Evolutionary conservation across 2,329 filamentous ascomycete genomes (phyloP).

Genomic region (Pseudogymnoascus sp.): DNA sequence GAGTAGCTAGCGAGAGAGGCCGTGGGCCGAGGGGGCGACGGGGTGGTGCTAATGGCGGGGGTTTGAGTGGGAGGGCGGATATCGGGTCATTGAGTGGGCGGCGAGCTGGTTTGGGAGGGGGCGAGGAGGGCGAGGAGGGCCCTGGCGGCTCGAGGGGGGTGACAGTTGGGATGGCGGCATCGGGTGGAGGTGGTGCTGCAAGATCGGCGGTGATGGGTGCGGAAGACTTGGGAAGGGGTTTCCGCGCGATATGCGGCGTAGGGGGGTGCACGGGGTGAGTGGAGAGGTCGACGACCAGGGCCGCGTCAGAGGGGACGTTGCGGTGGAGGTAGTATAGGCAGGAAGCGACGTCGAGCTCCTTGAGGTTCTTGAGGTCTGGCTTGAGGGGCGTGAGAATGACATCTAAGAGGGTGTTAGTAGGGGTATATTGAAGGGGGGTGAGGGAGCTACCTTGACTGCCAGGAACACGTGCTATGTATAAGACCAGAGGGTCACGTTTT

Average conservation of each 20-base stretch:
- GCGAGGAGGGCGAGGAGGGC: not conserved
- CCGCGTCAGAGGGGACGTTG: slow-evolving; percentile 50
- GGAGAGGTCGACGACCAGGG: slow-evolving; percentile 18
- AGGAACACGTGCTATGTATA: slow-evolving; percentile 91
- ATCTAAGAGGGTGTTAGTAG: slow-evolving; percentile 46
- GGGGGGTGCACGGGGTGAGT: not conserved
- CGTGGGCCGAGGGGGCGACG: slow-evolving; percentile 1
- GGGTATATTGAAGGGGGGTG: not conserved
- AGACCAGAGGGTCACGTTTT: slow-evolving; percentile 60
- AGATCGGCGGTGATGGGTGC: not conserved
- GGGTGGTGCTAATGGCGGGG: not conserved
- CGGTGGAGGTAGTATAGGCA: slow-evolving; percentile 90
- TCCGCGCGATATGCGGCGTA: slow-evolving; percentile 20
- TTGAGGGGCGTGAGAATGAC: slow-evolving; percentile 87
- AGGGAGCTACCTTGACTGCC: slow-evolving; percentile 66
- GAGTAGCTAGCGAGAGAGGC: not conserved
- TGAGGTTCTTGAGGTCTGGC: slow-evolving; percentile 80
- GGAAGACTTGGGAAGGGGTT: slow-evolving; percentile 19
- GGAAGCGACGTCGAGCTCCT: slow-evolving; percentile 73
- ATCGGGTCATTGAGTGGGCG: not conserved
- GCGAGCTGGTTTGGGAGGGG: not conserved
- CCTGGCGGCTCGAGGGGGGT: not conserved
- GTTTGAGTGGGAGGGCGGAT: not conserved
- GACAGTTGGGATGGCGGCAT: not conserved
- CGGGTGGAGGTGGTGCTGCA: not conserved